Base-by-base conservation (phyloP, 345 rosid genomes). In the Salix viminalis region DNA sequence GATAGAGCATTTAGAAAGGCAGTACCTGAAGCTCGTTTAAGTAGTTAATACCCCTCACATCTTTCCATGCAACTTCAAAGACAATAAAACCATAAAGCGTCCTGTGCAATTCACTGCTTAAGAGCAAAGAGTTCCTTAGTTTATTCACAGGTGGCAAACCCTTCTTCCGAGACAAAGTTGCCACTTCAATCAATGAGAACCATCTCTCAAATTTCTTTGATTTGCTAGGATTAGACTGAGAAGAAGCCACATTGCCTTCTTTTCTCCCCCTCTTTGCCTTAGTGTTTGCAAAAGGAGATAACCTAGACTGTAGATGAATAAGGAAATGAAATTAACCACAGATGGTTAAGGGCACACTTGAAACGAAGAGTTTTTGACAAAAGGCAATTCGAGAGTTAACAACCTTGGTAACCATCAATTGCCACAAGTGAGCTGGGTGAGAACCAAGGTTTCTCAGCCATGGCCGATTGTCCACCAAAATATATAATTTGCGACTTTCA, bases 371-470 rank as follows among this genome's bases (percentile, higher is more conserved):
- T 24, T 46, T 26, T 15, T 24, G 21, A 7, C 24, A 23, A 5
- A 32, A 66, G 19, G 19, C 24, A 65, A 42, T 71, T 42, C 21
- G n/a, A 30, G 36, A 19, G 76, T 75, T 65, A 52, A 69, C 74
- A 84, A 96, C 98, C 97, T 96, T 96, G 75, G 99, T 96, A 61
- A 96, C 98, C 98, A 96, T 92, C 23, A 94, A 84, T 79, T 96
- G 99, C 99, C 98, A 96, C 67, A 94, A 78, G 81, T 83, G 97
- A 75, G 94, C 91, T 13, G 96, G 87, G 65, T 89, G 85, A 3
- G 95, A 83, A 69, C 88, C 91, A 8, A 85, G 75, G 64, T 89
- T 85, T 71, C 80, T 85, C 86, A 90, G 74, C 97, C 99, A 96
- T 82, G 98, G 97, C 46, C 92, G 85, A 74, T 96, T 96, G 73